phyloP scores from a whole-genome alignment of 164 flowering plant genomes.

The Vitis amurensis region DNA sequence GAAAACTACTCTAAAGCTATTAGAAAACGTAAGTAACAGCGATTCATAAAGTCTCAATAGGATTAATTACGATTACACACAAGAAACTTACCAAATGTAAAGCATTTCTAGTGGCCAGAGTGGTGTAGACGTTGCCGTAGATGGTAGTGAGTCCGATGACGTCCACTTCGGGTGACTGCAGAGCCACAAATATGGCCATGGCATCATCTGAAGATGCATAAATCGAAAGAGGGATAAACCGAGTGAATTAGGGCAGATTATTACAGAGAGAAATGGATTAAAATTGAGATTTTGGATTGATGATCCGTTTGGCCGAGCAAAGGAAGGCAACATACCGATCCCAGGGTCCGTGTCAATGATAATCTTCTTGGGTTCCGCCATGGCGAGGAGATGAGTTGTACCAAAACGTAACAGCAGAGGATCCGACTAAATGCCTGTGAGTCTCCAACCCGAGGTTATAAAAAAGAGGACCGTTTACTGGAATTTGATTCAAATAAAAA shows the following conservation, averaged over 20 bases:
- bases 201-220: constrained; percentile 69
- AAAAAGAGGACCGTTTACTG: too few relatives aligned
- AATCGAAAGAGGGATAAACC: too few relatives aligned
- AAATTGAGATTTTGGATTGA: background rate
- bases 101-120: constrained; percentile 85
- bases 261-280: background rate
- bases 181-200: constrained; percentile 88
- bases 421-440: too few relatives aligned
- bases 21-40: background rate
- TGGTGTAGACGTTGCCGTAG: constrained; percentile 86
- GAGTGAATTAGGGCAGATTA: background rate
- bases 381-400: background rate
- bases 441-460: too few relatives aligned
- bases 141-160: constrained; percentile 91
- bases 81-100: constrained; percentile 63
- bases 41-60: background rate
- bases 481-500: too few relatives aligned
- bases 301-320: too few relatives aligned
- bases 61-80: background rate
- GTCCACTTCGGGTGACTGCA: constrained; percentile 77
- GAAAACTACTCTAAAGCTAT: background rate
- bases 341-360: constrained; percentile 81
- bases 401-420: too few relatives aligned
- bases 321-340: constrained; percentile 32
- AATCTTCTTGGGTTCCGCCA: constrained; percentile 46